Evolutionary conservation across 2,329 filamentous ascomycete species (phyloP), one percentile per base, ranked within the genome.

Genomic region (Ophiostoma australiae): DNA sequence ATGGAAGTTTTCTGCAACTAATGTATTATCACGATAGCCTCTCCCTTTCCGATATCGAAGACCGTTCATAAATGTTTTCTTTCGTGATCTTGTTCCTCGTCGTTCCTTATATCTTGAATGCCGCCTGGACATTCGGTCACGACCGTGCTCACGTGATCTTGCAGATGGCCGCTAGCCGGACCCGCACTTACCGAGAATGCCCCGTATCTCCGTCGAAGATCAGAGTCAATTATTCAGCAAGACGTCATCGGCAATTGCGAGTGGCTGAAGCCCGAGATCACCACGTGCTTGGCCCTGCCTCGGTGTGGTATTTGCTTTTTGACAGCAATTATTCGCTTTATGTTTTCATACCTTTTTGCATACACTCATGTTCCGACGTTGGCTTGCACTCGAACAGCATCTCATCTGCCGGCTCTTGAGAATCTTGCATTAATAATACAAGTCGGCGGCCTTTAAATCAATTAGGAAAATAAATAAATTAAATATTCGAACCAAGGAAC

Each of bases 101-200:
- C 37, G 37, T 39, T 39, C 37, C 11, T 39, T 11, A 11, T 1
- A 31, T 31, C 27, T 31, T 31, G 27, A 31, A n/a, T n/a, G n/a
- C n/a, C n/a, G 27, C 3, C 27, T 31, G 27, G 27, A 31, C 27
- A 31, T 31, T 31, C 27, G 27, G 27, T 31, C 27, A 31, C 27
- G 27, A 31, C 27, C 27, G 3, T 31, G 27, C 1, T 35, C 52
- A 58, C 52, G 27, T 58, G 52, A 58, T 27, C 23, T 6, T 7
- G 39, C 31, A 37, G 31, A 5, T n/a, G 31, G 15, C 31, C 31
- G 31, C 27, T 37, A 35, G 27, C 27, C 20, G 31, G 27, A n/a
- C 61, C 15, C 61, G 61, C 10, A 33, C 33, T 37, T 65, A n/a
- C 61, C 61, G 61, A 65, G 7, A 65, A 37, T 65, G 33, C 61